A percentile compares a stretch with the other conserved stretches of the same genome.
Conservation (phyloP, 306 rosid genomes). For the Vigna reflexopilosa region DNA sequence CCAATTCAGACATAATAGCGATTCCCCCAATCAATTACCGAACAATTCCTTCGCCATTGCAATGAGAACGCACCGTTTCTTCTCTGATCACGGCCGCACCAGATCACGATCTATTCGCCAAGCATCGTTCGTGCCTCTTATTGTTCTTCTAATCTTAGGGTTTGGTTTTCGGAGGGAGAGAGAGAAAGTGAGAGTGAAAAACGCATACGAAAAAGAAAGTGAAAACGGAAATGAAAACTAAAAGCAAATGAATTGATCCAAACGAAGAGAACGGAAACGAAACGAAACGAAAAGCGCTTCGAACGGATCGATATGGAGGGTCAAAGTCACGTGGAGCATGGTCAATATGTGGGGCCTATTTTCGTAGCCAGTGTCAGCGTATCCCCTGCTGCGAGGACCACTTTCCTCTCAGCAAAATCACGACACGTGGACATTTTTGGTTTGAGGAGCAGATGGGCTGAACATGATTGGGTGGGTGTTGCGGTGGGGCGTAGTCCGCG, state of each 20-base stretch:
- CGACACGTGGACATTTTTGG: not conserved
- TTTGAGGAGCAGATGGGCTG: no score
- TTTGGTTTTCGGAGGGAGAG: conserved; percentile 38
- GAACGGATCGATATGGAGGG: conserved; percentile 67
- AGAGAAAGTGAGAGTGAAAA: not conserved
- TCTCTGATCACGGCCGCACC: conserved; percentile 47
- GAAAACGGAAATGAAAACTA: not conserved
- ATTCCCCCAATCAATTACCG: not conserved
- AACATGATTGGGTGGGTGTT: not conserved
- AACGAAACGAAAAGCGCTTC: conserved; percentile 43
- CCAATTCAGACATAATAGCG: conserved; percentile 73
- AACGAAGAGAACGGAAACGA: not conserved
- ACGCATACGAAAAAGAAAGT: not conserved
- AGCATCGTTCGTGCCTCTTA: not conserved
- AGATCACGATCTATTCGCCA: conserved; percentile 34
- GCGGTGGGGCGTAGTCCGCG: not conserved
- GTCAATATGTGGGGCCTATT: conserved; percentile 52
- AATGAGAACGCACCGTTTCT: conserved; percentile 12
- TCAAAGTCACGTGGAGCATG: conserved; percentile 52
- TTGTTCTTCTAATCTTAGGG: not conserved
- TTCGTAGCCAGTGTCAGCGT: not conserved
- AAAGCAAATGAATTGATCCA: conserved; percentile 20
- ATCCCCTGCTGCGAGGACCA: not conserved
- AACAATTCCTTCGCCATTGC: conserved; percentile 35
- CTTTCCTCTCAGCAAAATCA: fast-evolving